These are phyloP conservation scores for Pestalotiopsis fici DNA, from an alignment of 2,329 filamentous ascomycete species.

Conservation along the genomic window DNA sequence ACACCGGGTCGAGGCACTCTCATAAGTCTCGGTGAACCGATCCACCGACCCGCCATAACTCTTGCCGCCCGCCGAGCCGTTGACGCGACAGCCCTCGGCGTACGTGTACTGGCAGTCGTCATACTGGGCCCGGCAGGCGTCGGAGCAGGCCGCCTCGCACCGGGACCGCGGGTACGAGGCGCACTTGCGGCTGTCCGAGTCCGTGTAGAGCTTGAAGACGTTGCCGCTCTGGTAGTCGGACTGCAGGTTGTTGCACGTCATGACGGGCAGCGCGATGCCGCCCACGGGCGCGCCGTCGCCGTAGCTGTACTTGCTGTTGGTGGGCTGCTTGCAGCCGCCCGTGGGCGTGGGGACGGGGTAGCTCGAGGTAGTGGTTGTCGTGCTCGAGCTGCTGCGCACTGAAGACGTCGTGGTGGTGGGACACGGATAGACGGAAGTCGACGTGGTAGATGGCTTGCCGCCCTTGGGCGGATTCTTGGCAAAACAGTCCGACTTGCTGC, in stretches of 20 bases:
- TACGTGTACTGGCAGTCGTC: slow-evolving; percentile 49
- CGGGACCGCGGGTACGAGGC: slow-evolving; percentile 40
- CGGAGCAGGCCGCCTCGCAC: slow-evolving; percentile 44
- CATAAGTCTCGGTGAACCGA: slow-evolving; percentile 25
- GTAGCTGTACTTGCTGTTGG: slow-evolving; percentile 63
- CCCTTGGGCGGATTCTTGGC: slow-evolving; percentile 40
- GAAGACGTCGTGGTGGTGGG: slow-evolving; percentile 16
- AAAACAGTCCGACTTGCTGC: slow-evolving; percentile 43
- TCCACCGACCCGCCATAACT: slow-evolving; percentile 20
- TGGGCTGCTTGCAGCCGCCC: slow-evolving; percentile 55
- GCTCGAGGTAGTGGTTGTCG: slow-evolving; percentile 30
- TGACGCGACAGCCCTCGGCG: slow-evolving; percentile 45
- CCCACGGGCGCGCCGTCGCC: slow-evolving; percentile 62
- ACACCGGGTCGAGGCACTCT: slow-evolving; percentile 42
- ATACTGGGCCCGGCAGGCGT: slow-evolving; percentile 56
- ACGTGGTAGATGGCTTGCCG: slow-evolving; percentile 32
- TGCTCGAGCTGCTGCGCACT: slow-evolving; percentile 17
- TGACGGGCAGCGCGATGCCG: slow-evolving; percentile 50
- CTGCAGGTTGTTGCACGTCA: slow-evolving; percentile 55
- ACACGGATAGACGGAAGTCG: slow-evolving; percentile 35
- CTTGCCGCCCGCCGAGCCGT: slow-evolving; percentile 20
- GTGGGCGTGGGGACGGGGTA: slow-evolving; percentile 47
- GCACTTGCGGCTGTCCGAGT: slow-evolving; percentile 43
- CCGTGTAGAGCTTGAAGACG: slow-evolving; percentile 55
- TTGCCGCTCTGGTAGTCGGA: slow-evolving; percentile 38